These are phyloP conservation scores for Candida manassasensis DNA, from an alignment of 805 yeast genomes.

Conservation along the genomic window DNA sequence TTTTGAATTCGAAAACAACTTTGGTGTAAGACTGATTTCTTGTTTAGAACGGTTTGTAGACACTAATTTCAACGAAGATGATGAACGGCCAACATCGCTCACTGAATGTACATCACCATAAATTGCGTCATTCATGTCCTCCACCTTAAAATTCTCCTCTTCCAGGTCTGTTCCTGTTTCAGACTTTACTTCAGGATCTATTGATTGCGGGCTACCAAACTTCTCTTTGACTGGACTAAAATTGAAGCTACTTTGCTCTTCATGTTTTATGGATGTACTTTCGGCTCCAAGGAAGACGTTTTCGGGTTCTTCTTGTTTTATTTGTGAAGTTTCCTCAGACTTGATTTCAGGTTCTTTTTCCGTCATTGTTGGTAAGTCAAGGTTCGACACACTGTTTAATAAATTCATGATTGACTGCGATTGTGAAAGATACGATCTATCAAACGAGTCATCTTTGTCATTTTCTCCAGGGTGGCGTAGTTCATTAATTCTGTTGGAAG, in stretches of 20 bases:
- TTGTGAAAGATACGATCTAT: constrained; percentile 28
- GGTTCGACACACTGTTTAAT: constrained; percentile 18
- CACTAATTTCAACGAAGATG: constrained; percentile 2
- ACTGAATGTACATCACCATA: background rate
- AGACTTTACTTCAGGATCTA: too few species aligned
- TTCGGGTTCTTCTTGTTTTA: constrained; percentile 6
- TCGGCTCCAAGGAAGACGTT: background rate
- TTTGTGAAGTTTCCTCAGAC: constrained; percentile 6
- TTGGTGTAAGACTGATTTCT: background rate
- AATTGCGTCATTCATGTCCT: background rate
- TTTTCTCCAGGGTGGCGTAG: constrained; percentile 3
- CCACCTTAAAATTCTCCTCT: background rate
- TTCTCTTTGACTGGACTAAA: too few species aligned
- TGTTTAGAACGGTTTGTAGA: background rate
- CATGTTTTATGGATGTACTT: background rate
- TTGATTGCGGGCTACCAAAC: too few species aligned
- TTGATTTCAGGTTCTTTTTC: constrained; percentile 2
- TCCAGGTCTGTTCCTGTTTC: too few species aligned
- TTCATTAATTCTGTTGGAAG: constrained; percentile 6
- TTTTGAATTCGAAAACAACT: constrained; percentile 1
- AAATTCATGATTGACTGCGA: constrained; percentile 39
- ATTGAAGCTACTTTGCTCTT: too few species aligned
- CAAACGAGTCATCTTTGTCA: constrained; percentile 25
- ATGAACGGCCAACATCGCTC: constrained; percentile 4
- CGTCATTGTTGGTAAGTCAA: constrained; percentile 1